Evolutionary conservation across 352 stramenopile species (phyloP), one percentile per base, ranked within the genome.

Genomic region (Aphanomyces stellatus): DNA sequence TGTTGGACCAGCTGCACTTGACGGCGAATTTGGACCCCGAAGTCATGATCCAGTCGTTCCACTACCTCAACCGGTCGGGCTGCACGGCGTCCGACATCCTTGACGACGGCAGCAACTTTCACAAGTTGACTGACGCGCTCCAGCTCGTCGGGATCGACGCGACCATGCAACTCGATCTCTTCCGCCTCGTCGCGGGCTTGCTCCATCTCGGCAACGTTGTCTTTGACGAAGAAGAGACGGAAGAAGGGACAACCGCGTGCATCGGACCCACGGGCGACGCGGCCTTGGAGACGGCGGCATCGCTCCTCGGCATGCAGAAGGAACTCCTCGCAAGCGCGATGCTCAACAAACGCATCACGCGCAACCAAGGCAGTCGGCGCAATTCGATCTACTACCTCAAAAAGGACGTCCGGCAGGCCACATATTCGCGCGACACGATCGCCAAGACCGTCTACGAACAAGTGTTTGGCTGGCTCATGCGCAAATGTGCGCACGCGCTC

Each of bases 391-490:
- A 13, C 66, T 63, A 60, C 55, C 65, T 65, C 51, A 74, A 72
- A 65, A 31, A 75, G 59, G 53, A 55, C 25, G 33, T 70, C 37
- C 43, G 80, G 86, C 59, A 73, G 74, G 34, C 82, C 75, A 28
- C 87, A 79, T 67, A 86, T 80, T n/a, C 77, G 35, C 82, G 88
- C 31, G 88, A 96, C 62, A 94, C 88, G 27, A 92, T 96, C 62
- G 86, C 86, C 43, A 96, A 96, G 70, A 92, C 79, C 19, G 91
- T 96, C 35, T 96, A 96, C 71, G 85, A 92, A 46, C 77, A 87
- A 53, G 81, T 89, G 4, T 96, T 96, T 57, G 90, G 82, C 25
- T 95, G 85, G 84, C 78, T 96, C 30, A 95, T 96, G 80, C 75
- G 77, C 40, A 82, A 91, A 62, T 95, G 86, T 28, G 85, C 83